Conservation (phyloP, 495 filamentous ascomycete species). For the Penicillium macrosclerotiorum region DNA sequence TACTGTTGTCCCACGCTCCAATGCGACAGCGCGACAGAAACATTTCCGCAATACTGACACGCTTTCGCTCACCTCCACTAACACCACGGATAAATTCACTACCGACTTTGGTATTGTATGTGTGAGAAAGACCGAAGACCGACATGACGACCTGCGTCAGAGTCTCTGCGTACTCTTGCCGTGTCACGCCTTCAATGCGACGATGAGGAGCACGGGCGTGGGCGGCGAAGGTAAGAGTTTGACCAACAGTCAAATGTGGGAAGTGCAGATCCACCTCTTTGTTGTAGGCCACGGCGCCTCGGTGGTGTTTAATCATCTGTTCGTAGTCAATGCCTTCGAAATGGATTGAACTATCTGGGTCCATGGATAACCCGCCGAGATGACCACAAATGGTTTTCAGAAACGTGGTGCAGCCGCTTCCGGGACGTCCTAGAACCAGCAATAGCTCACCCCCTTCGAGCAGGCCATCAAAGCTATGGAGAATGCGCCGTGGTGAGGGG, state of each 20-base stretch:
- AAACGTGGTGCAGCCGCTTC: conserved; percentile 41
- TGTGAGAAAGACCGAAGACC: conserved; percentile 54
- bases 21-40: conserved; percentile 63
- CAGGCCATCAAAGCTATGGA: conserved; percentile 35
- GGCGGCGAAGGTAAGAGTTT: conserved; percentile 62
- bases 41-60: conserved; percentile 52
- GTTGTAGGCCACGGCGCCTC: conserved; percentile 65
- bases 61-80: conserved; percentile 80
- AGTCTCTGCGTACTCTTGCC: conserved; percentile 40
- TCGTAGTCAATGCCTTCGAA: conserved; percentile 47
- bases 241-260: conserved; percentile 60
- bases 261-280: conserved; percentile 63
- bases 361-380: conserved; percentile 33
- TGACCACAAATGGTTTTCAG: conserved; percentile 38
- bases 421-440: conserved; percentile 40
- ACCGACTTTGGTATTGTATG: conserved; percentile 48
- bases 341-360: conserved; percentile 36
- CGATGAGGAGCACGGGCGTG: conserved; percentile 45
- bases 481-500: conserved; percentile 24
- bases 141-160: conserved; percentile 57
- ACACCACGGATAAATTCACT: conserved; percentile 58
- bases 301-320: conserved; percentile 53
- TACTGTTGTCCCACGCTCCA: conserved; percentile 81
- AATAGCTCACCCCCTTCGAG: conserved; percentile 36
- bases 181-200: conserved; percentile 39